Conservation (phyloP, 306 rosid species). For the Medicago arabica region DNA sequence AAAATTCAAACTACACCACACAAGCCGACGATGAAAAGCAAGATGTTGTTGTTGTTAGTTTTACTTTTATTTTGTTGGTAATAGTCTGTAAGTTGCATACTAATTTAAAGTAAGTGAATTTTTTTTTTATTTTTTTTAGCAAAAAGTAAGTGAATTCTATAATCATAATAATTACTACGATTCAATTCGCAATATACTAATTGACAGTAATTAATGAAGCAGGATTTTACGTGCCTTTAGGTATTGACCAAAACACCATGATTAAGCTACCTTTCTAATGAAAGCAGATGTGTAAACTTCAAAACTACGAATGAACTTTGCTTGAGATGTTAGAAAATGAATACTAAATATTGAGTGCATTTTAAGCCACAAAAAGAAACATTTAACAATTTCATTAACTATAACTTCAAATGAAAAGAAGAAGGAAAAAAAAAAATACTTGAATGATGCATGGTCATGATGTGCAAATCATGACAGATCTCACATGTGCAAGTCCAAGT, state of each 20-base stretch:
- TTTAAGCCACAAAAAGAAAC: constrained; percentile 45
- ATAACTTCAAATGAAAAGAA: not conserved
- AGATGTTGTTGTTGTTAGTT: too few species aligned
- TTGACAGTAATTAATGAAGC: constrained; percentile 27
- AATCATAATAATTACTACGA: too few species aligned
- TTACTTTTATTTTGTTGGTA: too few species aligned
- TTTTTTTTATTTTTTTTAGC: too few species aligned
- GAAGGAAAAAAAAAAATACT: not conserved
- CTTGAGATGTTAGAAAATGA: constrained; percentile 54
- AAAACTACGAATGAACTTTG: constrained; percentile 59
- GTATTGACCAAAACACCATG: constrained; percentile 36
- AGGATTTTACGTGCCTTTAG: constrained; percentile 39
- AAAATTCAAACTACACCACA: too few species aligned
- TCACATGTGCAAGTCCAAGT: not conserved
- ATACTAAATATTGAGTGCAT: constrained; percentile 45
- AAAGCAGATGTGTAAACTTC: constrained; percentile 53
- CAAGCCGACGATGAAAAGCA: too few species aligned
- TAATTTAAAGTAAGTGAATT: too few species aligned
- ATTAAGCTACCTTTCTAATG: constrained; percentile 30
- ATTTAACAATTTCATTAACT: constrained; percentile 13
- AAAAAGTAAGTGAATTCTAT: too few species aligned
- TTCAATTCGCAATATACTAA: not conserved
- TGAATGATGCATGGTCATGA: constrained; percentile 5
- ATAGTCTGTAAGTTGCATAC: too few species aligned
- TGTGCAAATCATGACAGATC: constrained; percentile 8